These are phyloP conservation scores for Calocybe indica DNA, from an alignment of 768 basidiomycete genomes.

Conservation along the genomic window DNA sequence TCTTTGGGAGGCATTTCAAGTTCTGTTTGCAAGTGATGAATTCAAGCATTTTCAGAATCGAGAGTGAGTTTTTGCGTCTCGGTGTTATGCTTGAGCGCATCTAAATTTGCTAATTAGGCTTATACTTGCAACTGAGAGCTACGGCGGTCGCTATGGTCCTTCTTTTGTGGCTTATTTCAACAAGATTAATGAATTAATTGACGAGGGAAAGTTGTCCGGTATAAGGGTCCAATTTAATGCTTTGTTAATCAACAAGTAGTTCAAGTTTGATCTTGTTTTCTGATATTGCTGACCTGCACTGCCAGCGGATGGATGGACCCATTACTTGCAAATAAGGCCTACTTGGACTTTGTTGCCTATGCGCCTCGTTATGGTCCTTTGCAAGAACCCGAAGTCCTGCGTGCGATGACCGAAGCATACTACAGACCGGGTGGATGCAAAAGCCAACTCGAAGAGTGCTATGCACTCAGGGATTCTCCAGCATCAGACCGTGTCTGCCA, in stretches of 20 bases:
- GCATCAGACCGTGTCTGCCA: constrained; percentile 35
- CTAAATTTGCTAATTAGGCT: constrained; percentile 26
- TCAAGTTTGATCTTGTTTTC: background rate
- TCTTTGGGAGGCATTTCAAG: constrained; percentile 1
- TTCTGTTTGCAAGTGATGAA: background rate
- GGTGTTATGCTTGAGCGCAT: background rate
- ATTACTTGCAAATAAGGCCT: constrained; percentile 42
- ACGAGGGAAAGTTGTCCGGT: constrained; percentile 28
- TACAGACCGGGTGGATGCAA: constrained; percentile 34
- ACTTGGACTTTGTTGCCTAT: constrained; percentile 36
- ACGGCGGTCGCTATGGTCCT: constrained; percentile 51
- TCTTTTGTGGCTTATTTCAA: constrained; percentile 47
- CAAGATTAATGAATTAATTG: constrained; percentile 39
- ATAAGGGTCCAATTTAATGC: constrained; percentile 38
- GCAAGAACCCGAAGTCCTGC: constrained; percentile 30
- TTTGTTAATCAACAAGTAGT: constrained; percentile 46
- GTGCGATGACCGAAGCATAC: constrained; percentile 30
- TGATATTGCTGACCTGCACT: background rate
- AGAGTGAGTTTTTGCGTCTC: background rate
- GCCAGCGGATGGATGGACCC: constrained; percentile 49
- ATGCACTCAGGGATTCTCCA: constrained; percentile 32
- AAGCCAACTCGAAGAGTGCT: constrained; percentile 38
- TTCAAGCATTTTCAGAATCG: background rate
- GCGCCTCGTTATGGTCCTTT: constrained; percentile 52
- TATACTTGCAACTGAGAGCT: constrained; percentile 47